Percentiles rank a stretch among this genome's conserved stretches.
Evolutionary conservation across 371 early-diverging fungal species (phyloP).

Genomic region (Mucor lusitanicus): DNA sequence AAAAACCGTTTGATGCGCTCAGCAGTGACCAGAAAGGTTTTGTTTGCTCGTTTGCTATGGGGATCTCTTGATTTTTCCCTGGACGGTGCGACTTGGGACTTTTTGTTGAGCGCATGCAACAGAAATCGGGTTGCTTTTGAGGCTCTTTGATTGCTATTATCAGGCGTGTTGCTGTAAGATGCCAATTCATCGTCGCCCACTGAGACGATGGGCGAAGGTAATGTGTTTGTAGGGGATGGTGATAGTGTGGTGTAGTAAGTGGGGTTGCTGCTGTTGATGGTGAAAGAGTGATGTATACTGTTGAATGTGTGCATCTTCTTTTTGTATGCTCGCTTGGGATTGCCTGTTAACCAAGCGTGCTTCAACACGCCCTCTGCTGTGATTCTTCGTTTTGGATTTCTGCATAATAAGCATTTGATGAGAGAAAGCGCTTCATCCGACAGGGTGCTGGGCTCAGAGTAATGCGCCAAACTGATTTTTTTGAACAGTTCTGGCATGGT

Average conservation of each 20-base stretch:
- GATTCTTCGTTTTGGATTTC: constrained; percentile 66
- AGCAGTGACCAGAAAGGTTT: constrained; percentile 1
- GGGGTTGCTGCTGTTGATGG: not conserved
- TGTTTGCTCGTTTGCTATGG: constrained; percentile 1
- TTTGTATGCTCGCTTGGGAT: not conserved
- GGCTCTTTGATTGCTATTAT: not conserved
- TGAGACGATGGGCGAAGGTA: constrained; percentile 14
- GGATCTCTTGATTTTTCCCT: constrained; percentile 9
- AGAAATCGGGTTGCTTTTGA: constrained; percentile 13
- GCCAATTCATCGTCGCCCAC: constrained; percentile 20
- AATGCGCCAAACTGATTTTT: constrained; percentile 63
- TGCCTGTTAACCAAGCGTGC: constrained; percentile 68
- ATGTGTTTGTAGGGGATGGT: not conserved
- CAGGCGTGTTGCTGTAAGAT: constrained; percentile 5
- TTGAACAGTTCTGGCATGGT: constrained; percentile 70
- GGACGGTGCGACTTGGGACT: constrained; percentile 22
- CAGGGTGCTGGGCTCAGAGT: constrained; percentile 48
- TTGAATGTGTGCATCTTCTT: not conserved
- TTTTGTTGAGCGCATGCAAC: constrained; percentile 12
- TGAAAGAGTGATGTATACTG: not conserved
- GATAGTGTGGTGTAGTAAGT: not conserved
- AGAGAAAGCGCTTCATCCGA: constrained; percentile 45
- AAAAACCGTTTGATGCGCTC: constrained; percentile 15
- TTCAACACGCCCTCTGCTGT: constrained; percentile 71
- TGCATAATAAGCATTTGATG: constrained; percentile 56